Percentiles rank a stretch among this genome's conserved stretches.
These are phyloP conservation scores for Monosporascus sp. DNA, from an alignment of 2,329 filamentous ascomycete genomes.

Conservation along the genomic window DNA sequence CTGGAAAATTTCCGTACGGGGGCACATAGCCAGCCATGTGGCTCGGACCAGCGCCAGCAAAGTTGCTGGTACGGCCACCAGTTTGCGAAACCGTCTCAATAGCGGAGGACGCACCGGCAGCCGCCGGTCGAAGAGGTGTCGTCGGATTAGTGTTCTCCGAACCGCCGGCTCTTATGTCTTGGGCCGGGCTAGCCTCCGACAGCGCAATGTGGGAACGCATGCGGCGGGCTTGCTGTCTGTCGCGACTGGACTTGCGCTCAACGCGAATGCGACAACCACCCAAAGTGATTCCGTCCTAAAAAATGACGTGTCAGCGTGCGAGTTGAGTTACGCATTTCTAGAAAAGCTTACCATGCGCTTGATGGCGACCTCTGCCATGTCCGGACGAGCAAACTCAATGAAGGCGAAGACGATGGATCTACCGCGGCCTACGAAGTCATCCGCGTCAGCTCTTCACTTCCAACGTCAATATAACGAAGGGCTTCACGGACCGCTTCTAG, in stretches of 20 bases:
- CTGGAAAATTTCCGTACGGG: constrained; percentile 6
- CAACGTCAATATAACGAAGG: background rate
- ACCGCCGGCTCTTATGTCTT: background rate
- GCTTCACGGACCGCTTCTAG: constrained; percentile 8
- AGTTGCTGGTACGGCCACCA: background rate
- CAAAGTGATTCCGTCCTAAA: constrained; percentile 28
- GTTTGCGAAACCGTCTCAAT: constrained; percentile 1
- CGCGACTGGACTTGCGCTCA: constrained; percentile 28
- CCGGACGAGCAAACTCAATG: constrained; percentile 33
- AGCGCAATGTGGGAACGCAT: background rate
- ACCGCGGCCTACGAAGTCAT: constrained; percentile 10
- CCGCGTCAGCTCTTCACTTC: constrained; percentile 4
- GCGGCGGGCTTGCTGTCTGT: constrained; percentile 5
- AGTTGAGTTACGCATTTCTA: background rate
- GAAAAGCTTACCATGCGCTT: constrained; percentile 29
- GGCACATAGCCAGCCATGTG: constrained; percentile 2
- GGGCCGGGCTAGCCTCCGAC: constrained; percentile 1
- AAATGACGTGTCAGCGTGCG: constrained; percentile 6
- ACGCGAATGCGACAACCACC: constrained; percentile 29
- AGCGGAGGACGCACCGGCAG: background rate
- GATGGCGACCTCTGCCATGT: constrained; percentile 32
- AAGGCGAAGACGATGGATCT: constrained; percentile 26
- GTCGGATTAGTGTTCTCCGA: background rate
- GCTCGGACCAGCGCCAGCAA: background rate
- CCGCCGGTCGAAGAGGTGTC: background rate